Evolutionary conservation across 352 stramenopile species (phyloP).

Genomic region (Pythium sp.): DNA sequence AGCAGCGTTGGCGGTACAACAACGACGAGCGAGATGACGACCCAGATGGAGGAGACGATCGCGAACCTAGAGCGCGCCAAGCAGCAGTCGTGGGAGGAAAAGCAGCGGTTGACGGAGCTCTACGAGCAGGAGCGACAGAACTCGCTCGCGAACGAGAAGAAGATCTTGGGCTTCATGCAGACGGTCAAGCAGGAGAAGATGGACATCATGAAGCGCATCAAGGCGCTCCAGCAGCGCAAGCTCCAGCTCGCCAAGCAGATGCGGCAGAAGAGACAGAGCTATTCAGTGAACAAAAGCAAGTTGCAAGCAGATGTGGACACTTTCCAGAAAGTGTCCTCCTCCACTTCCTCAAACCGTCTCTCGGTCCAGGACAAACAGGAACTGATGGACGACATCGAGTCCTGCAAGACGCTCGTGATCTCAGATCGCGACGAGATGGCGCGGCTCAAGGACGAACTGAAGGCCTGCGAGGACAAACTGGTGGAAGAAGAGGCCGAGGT

Average conservation of each 20-base stretch:
- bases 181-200: slow-evolving; percentile 91
- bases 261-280: slow-evolving; percentile 71
- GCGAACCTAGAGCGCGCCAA: slow-evolving; percentile 85
- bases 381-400: slow-evolving; percentile 64
- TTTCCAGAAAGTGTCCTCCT: slow-evolving; percentile 47
- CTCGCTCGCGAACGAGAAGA: slow-evolving; percentile 76
- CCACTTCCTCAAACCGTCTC: slow-evolving; percentile 22
- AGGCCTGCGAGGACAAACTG: slow-evolving; percentile 55
- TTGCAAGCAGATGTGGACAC: slow-evolving; percentile 71
- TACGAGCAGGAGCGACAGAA: slow-evolving; percentile 89
- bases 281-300: slow-evolving; percentile 62
- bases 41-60: slow-evolving; percentile 86
- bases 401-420: slow-evolving; percentile 54
- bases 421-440: slow-evolving; percentile 55
- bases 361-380: slow-evolving; percentile 48
- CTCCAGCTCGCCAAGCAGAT: slow-evolving; percentile 71
- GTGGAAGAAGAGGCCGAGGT: slow-evolving; percentile 76
- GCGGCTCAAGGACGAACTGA: slow-evolving; percentile 59
- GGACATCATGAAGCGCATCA: slow-evolving; percentile 88
- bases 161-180: slow-evolving; percentile 87
- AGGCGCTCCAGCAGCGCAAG: slow-evolving; percentile 81
- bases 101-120: slow-evolving; percentile 74
- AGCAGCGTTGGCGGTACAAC: neutral
- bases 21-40: slow-evolving; percentile 45
- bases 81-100: slow-evolving; percentile 90